Conservation (phyloP, 352 stramenopile genomes). For the Globisporangium camurandrum region DNA sequence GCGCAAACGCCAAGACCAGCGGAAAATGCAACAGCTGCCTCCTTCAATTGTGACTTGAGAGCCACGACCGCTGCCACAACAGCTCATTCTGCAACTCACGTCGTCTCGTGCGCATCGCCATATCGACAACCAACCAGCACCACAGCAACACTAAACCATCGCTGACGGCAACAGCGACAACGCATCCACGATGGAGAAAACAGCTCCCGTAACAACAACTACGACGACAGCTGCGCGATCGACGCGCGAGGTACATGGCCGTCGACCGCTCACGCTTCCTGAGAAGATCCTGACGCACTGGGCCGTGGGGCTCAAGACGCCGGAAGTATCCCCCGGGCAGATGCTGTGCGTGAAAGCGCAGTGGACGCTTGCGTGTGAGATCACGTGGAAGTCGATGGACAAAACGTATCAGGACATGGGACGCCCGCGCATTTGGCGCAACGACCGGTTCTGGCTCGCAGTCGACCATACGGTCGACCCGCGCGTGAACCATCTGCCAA, state of each 20-base stretch:
- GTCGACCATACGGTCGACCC: constrained; percentile 83
- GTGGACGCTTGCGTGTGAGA: constrained; percentile 80
- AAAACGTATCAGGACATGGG: constrained; percentile 86
- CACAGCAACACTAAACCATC: background rate
- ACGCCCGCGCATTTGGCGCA: constrained; percentile 74
- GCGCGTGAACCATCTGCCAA: constrained; percentile 72
- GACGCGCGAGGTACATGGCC: constrained; percentile 11
- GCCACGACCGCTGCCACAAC: background rate
- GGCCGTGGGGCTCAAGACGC: constrained; percentile 59
- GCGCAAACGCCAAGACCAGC: too few species aligned
- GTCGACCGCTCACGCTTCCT: constrained; percentile 25
- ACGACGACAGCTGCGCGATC: background rate
- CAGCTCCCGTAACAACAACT: constrained; percentile 1
- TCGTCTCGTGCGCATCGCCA: constrained; percentile 1
- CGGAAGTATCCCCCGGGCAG: constrained; percentile 53
- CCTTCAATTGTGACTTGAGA: too few species aligned
- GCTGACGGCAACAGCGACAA: background rate
- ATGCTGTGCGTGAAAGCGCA: constrained; percentile 83
- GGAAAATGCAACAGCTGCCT: too few species aligned
- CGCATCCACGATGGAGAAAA: constrained; percentile 7
- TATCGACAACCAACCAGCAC: too few species aligned
- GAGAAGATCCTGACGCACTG: constrained; percentile 81
- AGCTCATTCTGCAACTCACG: constrained; percentile 11
- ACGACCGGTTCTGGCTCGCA: constrained; percentile 83
- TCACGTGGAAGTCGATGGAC: constrained; percentile 88